Evolutionary conservation across 352 stramenopile species (phyloP), one percentile per base, ranked within the genome.

Genomic region (Phytopythium oedochilum): DNA sequence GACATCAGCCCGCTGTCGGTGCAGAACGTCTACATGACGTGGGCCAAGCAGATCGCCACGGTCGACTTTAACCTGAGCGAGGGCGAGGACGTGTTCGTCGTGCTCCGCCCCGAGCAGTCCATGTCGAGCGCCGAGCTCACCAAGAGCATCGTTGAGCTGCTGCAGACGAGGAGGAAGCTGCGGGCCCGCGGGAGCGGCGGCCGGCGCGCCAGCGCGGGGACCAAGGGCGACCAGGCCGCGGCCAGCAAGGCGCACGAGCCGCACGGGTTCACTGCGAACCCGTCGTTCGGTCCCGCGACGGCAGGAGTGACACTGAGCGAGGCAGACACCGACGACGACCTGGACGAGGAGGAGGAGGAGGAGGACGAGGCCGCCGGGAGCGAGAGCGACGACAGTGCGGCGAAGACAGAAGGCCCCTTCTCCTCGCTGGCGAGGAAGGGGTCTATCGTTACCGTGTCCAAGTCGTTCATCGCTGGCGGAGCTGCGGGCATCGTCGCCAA

Each of bases 391-490:
- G 32, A 42, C 11, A 15, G 6, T 5, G 48, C 9, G n/a, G n/a
- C 22, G 0, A 25, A 43, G 14, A 55, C 44, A 15, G 31, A 55
- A 0, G 48, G 48, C 11, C 48, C 48, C 3, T 34, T 55, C 20
- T 20, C 48, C 0, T 34, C 12, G 14, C 38, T 57, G 31, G 49
- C 57, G 35, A 63, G 46, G 29, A 77, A 77, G 45, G 61, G 64
- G 10, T 87, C 81, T 8, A 75, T 90, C 12, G 57, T 77, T 57
- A 87, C 73, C 2, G 68, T 89, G 20, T 92, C 85, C 57, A 94
- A 92, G 68, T 92, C 81, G 14, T 94, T 96, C 49, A 31, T 93
- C 22, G 83, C 82, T 1, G 86, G 86, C 1, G 82, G 83, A 0
- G 60, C 83, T 14, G 83, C 86, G 0, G 86, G 86, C 0, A 90